Base-by-base conservation (phyloP, 495 filamentous ascomycete genomes). In the Hypoxylon fragiforme region DNA sequence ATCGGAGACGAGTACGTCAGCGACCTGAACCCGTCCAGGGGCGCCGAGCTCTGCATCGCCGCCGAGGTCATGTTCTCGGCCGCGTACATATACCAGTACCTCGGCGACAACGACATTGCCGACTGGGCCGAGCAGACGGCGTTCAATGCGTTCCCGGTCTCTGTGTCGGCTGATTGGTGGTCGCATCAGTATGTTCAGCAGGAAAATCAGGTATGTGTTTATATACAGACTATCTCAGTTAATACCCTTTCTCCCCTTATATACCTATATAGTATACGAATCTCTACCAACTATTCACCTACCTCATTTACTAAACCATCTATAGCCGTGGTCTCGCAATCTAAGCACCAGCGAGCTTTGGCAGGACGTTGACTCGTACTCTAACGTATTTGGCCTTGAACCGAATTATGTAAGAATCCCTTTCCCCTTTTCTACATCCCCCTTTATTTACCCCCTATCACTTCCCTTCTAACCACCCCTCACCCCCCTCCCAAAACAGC, bases 131-230 rank as follows among this genome's bases (percentile, higher is more conserved):
- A 86, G 61, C 64, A 75, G 38, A 72, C 75, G 6, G 81, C 82
- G 4, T 87, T 82, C 67, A 86, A 86, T 42, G 77, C 79, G 3
- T 63, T 85, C 7, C 82, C 84, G 2, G 78, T 75, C 1, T 76
- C 75, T 39, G 40, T 83, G 19, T 77, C 76, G 12, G 67, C 73
- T 3, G 77, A 85, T 55, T 81, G 80, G 74, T 86, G 84, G 82
- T 73, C 73, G 7, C 81, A 77, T 49, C 81, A 85, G 54, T 86
- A 87, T 57, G 73, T 87, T 38, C 64, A 68, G 6, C 70, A 84
- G 52, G 69, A 78, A 9, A 86, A 85, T 50, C 83, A 86, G 32
- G 64, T 67, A 19, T 54, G 60, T 45, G n/a, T n/a, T n/a, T n/a
- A n/a, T n/a, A n/a, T n/a, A n/a, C n/a, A n/a, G n/a, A n/a, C n/a